phyloP scores from a whole-genome alignment of 2,329 filamentous ascomycete species.

The Chaetomium olivaceum region DNA sequence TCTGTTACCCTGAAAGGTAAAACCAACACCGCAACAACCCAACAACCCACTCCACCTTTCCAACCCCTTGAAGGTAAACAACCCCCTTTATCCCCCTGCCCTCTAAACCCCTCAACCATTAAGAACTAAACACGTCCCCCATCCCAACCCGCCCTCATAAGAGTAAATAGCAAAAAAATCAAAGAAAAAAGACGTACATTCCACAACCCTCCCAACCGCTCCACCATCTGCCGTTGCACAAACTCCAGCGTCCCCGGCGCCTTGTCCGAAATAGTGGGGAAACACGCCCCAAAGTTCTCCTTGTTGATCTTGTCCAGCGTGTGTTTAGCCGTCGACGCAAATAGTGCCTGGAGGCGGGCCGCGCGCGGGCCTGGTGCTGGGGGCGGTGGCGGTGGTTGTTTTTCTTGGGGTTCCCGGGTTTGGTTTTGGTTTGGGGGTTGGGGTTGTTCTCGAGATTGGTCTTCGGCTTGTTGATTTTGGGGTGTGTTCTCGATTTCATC shows the following conservation, averaged over 20 bases:
- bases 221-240: slow-evolving; percentile 61
- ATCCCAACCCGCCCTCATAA: not conserved
- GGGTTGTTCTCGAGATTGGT: not conserved
- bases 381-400: slow-evolving; percentile 41
- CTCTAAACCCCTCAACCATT: too few relatives aligned
- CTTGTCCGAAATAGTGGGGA: slow-evolving; percentile 57
- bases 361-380: slow-evolving; percentile 59
- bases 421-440: not conserved
- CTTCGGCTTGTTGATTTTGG: not conserved
- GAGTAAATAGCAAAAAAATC: slow-evolving; percentile 1
- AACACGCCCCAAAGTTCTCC: slow-evolving; percentile 61
- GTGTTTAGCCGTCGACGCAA: slow-evolving; percentile 52
- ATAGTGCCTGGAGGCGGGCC: slow-evolving; percentile 54
- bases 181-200: slow-evolving; percentile 40
- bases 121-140: not conserved
- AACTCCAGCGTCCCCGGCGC: slow-evolving; percentile 54
- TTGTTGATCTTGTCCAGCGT: slow-evolving; percentile 58
- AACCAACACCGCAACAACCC: not conserved
- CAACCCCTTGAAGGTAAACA: not conserved
- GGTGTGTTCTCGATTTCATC: not conserved
- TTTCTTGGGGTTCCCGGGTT: slow-evolving; percentile 10
- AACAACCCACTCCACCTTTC: not conserved
- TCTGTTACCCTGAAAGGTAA: not conserved
- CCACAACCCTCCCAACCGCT: slow-evolving; percentile 55
- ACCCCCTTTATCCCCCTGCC: not conserved